These are phyloP conservation scores for Spergularia marina DNA, from an alignment of 148 eudicot species.

Conservation along the genomic window DNA sequence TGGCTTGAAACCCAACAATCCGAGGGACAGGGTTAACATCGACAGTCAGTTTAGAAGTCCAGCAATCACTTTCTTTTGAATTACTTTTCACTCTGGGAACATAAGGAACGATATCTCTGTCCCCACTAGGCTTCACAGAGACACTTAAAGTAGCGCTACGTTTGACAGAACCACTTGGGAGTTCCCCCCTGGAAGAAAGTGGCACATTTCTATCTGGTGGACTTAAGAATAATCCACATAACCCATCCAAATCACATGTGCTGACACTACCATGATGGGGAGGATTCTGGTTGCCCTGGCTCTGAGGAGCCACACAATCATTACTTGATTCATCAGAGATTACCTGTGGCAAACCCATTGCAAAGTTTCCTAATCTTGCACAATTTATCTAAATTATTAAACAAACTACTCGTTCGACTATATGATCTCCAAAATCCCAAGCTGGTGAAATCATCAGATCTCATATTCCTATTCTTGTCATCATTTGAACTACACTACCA, in stretches of 20 bases:
- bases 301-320: conserved; percentile 22
- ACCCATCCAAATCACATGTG: conserved; percentile 36
- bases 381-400: conserved; percentile 8
- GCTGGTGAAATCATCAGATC: background rate
- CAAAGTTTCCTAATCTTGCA: conserved; percentile 17
- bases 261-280: conserved; percentile 29
- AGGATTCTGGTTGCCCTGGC: conserved; percentile 28
- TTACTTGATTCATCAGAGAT: conserved; percentile 37
- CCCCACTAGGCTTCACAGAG: conserved; percentile 19
- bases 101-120: conserved; percentile 32
- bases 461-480: conserved; percentile 1
- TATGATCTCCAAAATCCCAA: background rate
- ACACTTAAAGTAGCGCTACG: conserved; percentile 27
- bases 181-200: conserved; percentile 36
- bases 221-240: conserved; percentile 22
- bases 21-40: conserved; percentile 50
- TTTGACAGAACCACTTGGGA: conserved; percentile 11
- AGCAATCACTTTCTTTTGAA: conserved; percentile 28
- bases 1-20: conserved; percentile 58
- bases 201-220: conserved; percentile 19
- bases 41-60: conserved; percentile 29
- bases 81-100: conserved; percentile 28
- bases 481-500: background rate
- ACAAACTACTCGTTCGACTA: background rate
- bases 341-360: conserved; percentile 75